Evolutionary conservation across 345 rosid species (phyloP), one percentile per base, ranked within the genome.

Genomic region (Hypericum perforatum): DNA sequence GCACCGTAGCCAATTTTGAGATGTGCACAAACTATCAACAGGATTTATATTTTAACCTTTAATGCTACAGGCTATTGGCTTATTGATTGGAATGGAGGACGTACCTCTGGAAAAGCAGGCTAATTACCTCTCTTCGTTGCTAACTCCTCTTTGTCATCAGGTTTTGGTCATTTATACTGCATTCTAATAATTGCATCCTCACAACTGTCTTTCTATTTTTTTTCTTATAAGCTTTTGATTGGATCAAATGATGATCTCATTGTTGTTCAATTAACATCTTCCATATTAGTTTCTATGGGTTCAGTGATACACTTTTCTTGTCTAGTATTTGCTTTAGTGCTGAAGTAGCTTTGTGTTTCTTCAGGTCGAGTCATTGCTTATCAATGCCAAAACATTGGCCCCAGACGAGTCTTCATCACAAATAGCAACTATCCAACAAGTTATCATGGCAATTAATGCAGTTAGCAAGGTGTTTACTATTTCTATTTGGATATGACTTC

Each of bases 11-110:
- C n/a, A n/a, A n/a, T 1, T 22, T 22, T 22, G 32, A 4, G 32
- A 22, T 22, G 32, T 22, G 4, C 32, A 22, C 32, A 4, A 22
- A 22, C 1, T 22, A 22, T 22, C 32, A 22, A 4, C 32, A 22
- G 32, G 32, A 22, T 22, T 22, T 22, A 22, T 22, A 4, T 22
- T 22, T 22, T 22, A 22, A 22, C 32, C 32, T 22, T 22, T 22
- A 22, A 22, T 22, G 32, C 32, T 22, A 43, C 78, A 87, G 96
- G 94, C 98, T 60, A 92, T 92, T 56, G 95, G 98, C 50, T 64
- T 85, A 57, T 73, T 88, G 72, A 80, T 92, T 56, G 98, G 98
- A 42, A 75, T 85, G 78, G 96, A 88, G 68, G 95, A 85, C 73
- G 82, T 92, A 44, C 79, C 82, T 0, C 68, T 55, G 52, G 94